Percentiles rank a stretch among this genome's conserved stretches.
These are phyloP conservation scores for Artemisia tridentata DNA, from an alignment of 129 eudicot species.

Conservation along the genomic window DNA sequence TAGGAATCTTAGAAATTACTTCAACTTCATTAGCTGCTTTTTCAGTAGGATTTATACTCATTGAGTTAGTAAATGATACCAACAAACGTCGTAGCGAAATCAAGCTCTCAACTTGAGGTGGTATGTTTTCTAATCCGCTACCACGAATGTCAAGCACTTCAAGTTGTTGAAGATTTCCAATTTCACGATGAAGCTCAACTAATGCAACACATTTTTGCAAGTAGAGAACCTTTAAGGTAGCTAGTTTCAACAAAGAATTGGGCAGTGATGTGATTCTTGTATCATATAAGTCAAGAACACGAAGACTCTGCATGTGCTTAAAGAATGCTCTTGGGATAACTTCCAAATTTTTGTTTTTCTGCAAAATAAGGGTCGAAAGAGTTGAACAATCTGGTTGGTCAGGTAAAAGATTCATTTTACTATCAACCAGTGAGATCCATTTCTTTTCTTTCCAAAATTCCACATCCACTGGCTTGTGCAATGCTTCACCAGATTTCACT, in stretches of 20 bases:
- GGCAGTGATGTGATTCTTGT: slow-evolving; percentile 35
- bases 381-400: slow-evolving; percentile 24
- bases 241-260: slow-evolving; percentile 3
- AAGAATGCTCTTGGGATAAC: slow-evolving; percentile 24
- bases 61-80: slow-evolving; percentile 17
- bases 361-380: slow-evolving; percentile 35
- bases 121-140: slow-evolving; percentile 22
- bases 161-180: slow-evolving; percentile 25
- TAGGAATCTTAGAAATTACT: slow-evolving; percentile 16
- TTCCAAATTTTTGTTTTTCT: slow-evolving; percentile 24
- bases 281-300: slow-evolving; percentile 29
- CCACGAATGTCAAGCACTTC: slow-evolving; percentile 38
- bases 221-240: slow-evolving; percentile 27
- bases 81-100: slow-evolving; percentile 22
- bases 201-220: slow-evolving; percentile 28
- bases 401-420: slow-evolving; percentile 21
- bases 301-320: slow-evolving; percentile 27
- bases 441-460: slow-evolving; percentile 25
- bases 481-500: slow-evolving; percentile 19
- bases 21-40: not conserved
- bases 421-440: slow-evolving; percentile 30
- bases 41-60: not conserved
- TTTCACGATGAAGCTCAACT: slow-evolving; percentile 27
- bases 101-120: slow-evolving; percentile 25
- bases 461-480: slow-evolving; percentile 16